A percentile compares a stretch with the other conserved stretches of the same genome.
Evolutionary conservation across 1,284 basidiomycete genomes (phyloP).

Genomic region (Apiotrichum veenhuisii): DNA sequence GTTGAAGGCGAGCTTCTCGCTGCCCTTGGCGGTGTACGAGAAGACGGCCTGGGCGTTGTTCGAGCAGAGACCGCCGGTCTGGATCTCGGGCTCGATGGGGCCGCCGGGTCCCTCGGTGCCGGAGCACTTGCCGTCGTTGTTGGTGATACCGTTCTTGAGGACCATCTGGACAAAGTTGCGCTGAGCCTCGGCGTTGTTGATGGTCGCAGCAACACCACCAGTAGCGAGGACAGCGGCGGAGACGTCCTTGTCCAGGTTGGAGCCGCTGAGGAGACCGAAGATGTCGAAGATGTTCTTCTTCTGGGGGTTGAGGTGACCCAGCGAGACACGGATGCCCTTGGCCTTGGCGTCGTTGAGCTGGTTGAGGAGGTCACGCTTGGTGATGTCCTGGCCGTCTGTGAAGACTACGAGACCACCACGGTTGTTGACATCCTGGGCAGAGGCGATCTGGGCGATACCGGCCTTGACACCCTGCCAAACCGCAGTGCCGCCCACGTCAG

Average conservation of each 20-base stretch:
- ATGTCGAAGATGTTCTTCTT: neutral
- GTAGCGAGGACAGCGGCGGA: conserved; percentile 8
- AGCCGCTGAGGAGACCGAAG: neutral
- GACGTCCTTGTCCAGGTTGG: neutral
- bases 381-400: conserved; percentile 1
- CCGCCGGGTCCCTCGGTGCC: conserved; percentile 1
- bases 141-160: conserved; percentile 14
- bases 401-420: conserved; percentile 7
- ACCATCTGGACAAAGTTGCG: conserved; percentile 6
- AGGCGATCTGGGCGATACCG: neutral
- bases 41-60: conserved; percentile 6
- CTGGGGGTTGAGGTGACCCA: conserved; percentile 1
- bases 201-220: conserved; percentile 4
- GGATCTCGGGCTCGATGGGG: conserved; percentile 7
- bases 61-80: conserved; percentile 12
- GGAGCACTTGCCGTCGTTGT: conserved; percentile 12
- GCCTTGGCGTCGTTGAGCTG: neutral
- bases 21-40: conserved; percentile 6
- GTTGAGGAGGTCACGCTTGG: neutral
- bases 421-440: too few relatives aligned
- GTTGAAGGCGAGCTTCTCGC: conserved; percentile 5
- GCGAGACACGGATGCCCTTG: conserved; percentile 1
- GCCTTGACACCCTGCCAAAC: neutral
- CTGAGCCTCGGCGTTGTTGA: conserved; percentile 1
- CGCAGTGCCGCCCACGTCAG: neutral